phyloP scores from a whole-genome alignment of 805 yeast genomes.

The Maudiozyma saulgeensis region DNA sequence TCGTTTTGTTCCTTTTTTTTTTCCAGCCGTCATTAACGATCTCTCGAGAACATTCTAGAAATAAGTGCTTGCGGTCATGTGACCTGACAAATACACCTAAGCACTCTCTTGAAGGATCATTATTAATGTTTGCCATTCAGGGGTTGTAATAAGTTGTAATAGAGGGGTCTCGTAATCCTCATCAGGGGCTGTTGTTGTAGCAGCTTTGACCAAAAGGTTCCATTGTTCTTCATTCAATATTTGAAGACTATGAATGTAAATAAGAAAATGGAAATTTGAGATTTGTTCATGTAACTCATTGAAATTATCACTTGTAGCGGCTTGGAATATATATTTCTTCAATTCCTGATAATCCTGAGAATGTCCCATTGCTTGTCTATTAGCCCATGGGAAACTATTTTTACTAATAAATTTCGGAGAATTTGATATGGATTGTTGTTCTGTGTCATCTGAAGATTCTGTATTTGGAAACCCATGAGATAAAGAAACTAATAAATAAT shows the following conservation, averaged over 20 bases:
- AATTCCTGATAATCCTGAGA: constrained; percentile 56
- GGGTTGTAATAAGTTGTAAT: constrained; percentile 34
- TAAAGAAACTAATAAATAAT: constrained; percentile 72
- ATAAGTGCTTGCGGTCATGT: background rate
- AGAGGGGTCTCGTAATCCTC: constrained; percentile 42
- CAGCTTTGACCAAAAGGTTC: constrained; percentile 39
- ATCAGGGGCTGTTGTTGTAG: constrained; percentile 21
- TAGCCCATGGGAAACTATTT: constrained; percentile 61
- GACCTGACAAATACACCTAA: background rate
- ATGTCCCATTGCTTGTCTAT: constrained; percentile 66
- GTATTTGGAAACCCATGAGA: constrained; percentile 86
- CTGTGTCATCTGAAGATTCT: constrained; percentile 1
- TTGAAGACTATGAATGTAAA: constrained; percentile 46
- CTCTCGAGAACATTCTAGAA: background rate
- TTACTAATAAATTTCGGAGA: constrained; percentile 33
- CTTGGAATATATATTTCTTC: constrained; percentile 36
- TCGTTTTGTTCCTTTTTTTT: background rate
- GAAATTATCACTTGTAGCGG: constrained; percentile 24
- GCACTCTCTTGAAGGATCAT: constrained; percentile 38
- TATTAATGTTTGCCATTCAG: constrained; percentile 77
- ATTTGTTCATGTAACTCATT: constrained; percentile 30
- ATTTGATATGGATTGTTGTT: constrained; percentile 30
- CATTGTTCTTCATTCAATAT: constrained; percentile 51
- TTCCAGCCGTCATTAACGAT: background rate
- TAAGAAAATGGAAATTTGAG: constrained; percentile 71